phyloP scores from a whole-genome alignment of 768 basidiomycete species.

The Mycena crocata region DNA sequence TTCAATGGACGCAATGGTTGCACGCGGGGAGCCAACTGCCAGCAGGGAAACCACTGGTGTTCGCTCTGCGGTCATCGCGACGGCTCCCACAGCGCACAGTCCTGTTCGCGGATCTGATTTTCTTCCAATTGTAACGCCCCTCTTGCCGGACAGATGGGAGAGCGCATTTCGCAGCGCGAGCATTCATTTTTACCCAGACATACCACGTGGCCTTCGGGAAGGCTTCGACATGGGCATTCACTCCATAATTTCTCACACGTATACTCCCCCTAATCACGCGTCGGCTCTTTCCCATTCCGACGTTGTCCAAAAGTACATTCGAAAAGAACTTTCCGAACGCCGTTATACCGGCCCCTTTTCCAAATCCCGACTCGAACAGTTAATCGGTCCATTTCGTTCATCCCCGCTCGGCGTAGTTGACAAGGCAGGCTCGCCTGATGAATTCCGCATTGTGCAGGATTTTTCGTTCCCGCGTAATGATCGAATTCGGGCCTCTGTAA shows the following conservation, averaged over 20 bases:
- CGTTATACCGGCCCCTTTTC: slow-evolving; percentile 33
- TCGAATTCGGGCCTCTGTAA: slow-evolving; percentile 34
- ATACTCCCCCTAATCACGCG: slow-evolving; percentile 37
- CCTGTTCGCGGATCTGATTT: slow-evolving; percentile 30
- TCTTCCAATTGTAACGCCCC: slow-evolving; percentile 37
- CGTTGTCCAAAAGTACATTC: slow-evolving; percentile 29
- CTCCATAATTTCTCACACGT: slow-evolving; percentile 14
- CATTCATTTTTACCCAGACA: slow-evolving; percentile 33
- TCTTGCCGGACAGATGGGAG: slow-evolving; percentile 36
- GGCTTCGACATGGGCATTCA: slow-evolving; percentile 40
- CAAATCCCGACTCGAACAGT: slow-evolving; percentile 17
- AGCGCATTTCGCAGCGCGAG: slow-evolving; percentile 10
- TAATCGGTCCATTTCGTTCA: slow-evolving; percentile 40
- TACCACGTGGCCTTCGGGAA: slow-evolving; percentile 34
- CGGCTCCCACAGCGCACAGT: slow-evolving; percentile 33
- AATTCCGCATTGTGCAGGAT: slow-evolving; percentile 40
- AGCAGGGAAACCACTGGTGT: slow-evolving; percentile 27
- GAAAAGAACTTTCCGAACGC: slow-evolving; percentile 9
- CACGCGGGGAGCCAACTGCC: neutral
- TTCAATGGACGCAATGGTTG: slow-evolving; percentile 30
- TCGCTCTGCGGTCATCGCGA: slow-evolving; percentile 26
- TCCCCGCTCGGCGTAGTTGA: slow-evolving; percentile 40
- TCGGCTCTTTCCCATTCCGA: slow-evolving; percentile 30
- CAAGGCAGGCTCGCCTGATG: slow-evolving; percentile 23
- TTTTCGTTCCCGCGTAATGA: slow-evolving; percentile 23